Evolutionary conservation across 2,329 filamentous ascomycete genomes (phyloP).

Genomic region (Aspergillus latus): DNA sequence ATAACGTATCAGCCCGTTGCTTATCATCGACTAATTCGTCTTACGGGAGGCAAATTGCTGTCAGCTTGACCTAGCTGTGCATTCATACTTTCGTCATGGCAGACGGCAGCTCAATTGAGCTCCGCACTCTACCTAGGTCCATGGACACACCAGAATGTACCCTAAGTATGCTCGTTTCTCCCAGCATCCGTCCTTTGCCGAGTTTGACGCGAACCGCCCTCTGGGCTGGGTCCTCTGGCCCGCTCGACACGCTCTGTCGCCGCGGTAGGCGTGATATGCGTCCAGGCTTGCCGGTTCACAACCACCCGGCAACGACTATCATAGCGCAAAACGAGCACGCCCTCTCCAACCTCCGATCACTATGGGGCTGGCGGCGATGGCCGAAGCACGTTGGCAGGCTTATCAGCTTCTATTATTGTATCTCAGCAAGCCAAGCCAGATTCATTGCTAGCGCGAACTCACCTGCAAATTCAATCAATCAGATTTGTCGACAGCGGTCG

Average conservation of each 20-base stretch:
- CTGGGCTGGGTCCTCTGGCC: no score
- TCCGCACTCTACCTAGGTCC: no score
- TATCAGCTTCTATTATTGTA: constrained; percentile 10
- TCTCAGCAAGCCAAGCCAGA: background rate
- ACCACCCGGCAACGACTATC: background rate
- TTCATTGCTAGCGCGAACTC: constrained; percentile 20
- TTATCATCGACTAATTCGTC: constrained; percentile 10
- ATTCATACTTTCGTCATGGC: background rate
- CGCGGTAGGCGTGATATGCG: no score
- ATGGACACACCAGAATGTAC: no score
- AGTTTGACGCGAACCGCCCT: no score
- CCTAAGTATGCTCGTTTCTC: no score
- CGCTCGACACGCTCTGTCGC: no score
- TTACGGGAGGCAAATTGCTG: constrained; percentile 4
- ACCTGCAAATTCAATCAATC: constrained; percentile 40
- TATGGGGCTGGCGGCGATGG: constrained; percentile 41
- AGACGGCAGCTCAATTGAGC: background rate
- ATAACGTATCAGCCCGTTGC: constrained; percentile 5
- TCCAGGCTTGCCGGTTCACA: background rate
- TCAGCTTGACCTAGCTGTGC: background rate
- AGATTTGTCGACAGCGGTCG: constrained; percentile 38
- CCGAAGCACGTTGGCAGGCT: constrained; percentile 23
- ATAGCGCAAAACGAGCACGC: constrained; percentile 17
- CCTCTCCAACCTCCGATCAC: constrained; percentile 36
- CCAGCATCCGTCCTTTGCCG: no score